Evolutionary conservation across 352 stramenopile genomes (phyloP).

Genomic region (Aphanomyces euteiches): DNA sequence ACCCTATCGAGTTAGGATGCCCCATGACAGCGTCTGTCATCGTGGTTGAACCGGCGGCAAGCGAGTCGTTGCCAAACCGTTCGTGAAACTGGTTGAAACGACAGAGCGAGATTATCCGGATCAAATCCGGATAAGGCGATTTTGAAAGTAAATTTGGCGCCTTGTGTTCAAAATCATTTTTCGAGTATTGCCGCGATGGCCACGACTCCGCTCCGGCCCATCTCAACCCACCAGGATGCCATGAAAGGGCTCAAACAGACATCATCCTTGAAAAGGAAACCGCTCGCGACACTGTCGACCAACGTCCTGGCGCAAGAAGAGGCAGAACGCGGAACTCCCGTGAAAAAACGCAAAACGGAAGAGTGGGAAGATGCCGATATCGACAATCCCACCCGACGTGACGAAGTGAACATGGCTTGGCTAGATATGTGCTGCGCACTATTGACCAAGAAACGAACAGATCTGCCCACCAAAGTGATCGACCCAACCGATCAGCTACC

Average conservation of each 20-base stretch:
- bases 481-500: slow-evolving; percentile 14
- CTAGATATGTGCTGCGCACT: slow-evolving; percentile 80
- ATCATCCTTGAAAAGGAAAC: slow-evolving; percentile 18
- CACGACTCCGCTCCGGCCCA: neutral
- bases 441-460: slow-evolving; percentile 54
- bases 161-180: slow-evolving; percentile 1
- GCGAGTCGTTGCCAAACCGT: neutral
- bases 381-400: neutral
- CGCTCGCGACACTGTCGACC: slow-evolving; percentile 17
- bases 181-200: neutral
- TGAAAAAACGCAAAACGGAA: neutral
- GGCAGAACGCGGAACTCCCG: neutral
- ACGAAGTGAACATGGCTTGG: slow-evolving; percentile 59
- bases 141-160: slow-evolving; percentile 19
- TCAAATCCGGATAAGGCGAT: neutral
- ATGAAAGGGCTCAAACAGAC: neutral
- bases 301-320: slow-evolving; percentile 2
- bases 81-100: neutral
- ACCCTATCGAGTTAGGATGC: neutral
- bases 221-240: neutral
- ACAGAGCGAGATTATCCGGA: slow-evolving; percentile 1
- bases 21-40: neutral
- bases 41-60: neutral
- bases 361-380: neutral
- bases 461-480: slow-evolving; percentile 44